These are phyloP conservation scores for Colletotrichum sp. DNA, from an alignment of 2,329 filamentous ascomycete species.

Conservation along the genomic window DNA sequence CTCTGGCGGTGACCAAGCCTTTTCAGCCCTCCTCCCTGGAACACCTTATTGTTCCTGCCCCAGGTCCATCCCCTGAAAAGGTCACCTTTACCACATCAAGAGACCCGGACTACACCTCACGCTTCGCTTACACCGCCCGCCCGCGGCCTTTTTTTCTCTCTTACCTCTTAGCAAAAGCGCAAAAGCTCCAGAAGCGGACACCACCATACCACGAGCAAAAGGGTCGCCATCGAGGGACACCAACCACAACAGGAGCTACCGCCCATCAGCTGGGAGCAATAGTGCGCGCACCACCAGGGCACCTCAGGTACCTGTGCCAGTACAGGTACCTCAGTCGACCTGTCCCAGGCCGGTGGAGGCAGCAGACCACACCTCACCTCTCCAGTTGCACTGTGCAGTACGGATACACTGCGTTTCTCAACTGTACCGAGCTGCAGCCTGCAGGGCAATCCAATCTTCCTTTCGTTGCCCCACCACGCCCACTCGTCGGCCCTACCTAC, in stretches of 20 bases:
- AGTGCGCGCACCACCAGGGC: background rate
- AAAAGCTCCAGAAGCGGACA: background rate
- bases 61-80: background rate
- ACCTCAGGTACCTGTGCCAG: background rate
- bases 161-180: background rate
- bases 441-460: conserved; percentile 17
- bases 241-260: background rate
- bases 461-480: conserved; percentile 13
- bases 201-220: background rate
- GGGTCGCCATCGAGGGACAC: background rate
- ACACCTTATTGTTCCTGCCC: conserved; percentile 17
- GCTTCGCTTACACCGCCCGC: conserved; percentile 16
- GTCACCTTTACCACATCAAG: background rate
- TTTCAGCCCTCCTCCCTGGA: conserved; percentile 15
- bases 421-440: conserved; percentile 17
- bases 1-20: conserved; percentile 12
- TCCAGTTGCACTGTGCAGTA: background rate
- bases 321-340: background rate
- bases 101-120: background rate
- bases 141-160: background rate
- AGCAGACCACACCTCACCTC: background rate
- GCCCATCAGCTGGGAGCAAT: background rate
- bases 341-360: conserved; percentile 1
- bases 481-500: conserved; percentile 14
- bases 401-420: background rate